Evolutionary conservation across 1,139 yeast species (phyloP).

Genomic region (Protomyces inundatus): DNA sequence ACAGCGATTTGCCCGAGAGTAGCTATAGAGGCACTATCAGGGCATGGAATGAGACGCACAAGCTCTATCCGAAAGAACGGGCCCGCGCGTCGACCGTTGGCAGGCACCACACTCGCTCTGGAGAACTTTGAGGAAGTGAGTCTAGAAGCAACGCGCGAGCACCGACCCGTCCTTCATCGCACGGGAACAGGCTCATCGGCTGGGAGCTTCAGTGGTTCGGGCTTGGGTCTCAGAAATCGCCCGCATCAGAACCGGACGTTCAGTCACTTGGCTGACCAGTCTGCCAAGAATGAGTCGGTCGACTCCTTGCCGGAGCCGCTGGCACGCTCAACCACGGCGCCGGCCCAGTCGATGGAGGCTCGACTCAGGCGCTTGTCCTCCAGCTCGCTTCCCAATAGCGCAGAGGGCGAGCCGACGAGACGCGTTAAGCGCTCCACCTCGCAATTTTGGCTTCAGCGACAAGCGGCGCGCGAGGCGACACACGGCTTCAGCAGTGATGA

Average conservation of each 20-base stretch:
- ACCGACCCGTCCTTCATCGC: not conserved
- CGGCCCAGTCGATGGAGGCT: not conserved
- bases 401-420: not conserved
- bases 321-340: not conserved
- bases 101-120: not conserved
- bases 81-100: not conserved
- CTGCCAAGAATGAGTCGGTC: not conserved
- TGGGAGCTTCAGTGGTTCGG: not conserved
- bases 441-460: not conserved
- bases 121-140: conserved; percentile 19
- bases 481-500: not conserved
- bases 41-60: conserved; percentile 1
- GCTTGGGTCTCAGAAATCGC: not conserved
- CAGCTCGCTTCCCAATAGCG: not conserved
- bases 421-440: not conserved
- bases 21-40: not conserved
- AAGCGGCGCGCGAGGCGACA: not conserved
- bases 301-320: not conserved
- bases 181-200: not conserved
- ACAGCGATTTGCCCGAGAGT: too few relatives aligned
- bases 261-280: not conserved
- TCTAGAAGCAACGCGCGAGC: not conserved
- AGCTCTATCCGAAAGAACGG: not conserved
- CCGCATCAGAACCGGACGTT: not conserved
- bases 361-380: not conserved